Conservation (phyloP, 129 eudicot genomes). For the Flaveria robusta region DNA sequence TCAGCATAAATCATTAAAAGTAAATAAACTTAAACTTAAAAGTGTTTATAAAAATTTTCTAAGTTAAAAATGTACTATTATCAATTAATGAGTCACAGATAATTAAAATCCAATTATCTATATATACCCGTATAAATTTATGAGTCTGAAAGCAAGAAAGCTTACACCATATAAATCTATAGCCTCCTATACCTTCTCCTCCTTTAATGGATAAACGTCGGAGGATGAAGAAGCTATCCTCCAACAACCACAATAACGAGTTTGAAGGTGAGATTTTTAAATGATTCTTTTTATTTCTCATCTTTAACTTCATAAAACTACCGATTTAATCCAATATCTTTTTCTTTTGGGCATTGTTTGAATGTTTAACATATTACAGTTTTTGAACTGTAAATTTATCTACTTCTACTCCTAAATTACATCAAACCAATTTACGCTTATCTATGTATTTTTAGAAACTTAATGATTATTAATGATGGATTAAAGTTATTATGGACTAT, state of each 20-base stretch:
- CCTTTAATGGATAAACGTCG: slow-evolving; percentile 13
- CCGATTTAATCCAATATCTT: background rate
- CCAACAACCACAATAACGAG: slow-evolving; percentile 19
- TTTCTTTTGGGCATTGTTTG: no score
- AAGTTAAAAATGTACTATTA: no score
- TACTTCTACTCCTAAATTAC: background rate
- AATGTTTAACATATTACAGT: no score
- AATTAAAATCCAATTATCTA: no score
- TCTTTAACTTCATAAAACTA: no score
- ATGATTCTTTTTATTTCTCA: background rate
- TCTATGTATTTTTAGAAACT: background rate
- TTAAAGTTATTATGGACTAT: background rate
- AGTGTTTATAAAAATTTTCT: no score
- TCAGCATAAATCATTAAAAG: no score
- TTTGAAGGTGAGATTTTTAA: slow-evolving; percentile 27
- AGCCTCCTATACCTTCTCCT: background rate
- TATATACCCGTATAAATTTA: background rate
- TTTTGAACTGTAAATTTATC: background rate
- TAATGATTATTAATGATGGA: background rate
- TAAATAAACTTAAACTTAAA: no score
- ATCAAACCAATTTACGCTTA: no score
- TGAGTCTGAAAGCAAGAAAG: background rate
- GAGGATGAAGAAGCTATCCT: slow-evolving; percentile 2
- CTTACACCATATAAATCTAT: background rate
- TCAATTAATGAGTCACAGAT: no score